phyloP scores from a whole-genome alignment of 805 yeast species.

The Saccharomycopsis fodiens region DNA sequence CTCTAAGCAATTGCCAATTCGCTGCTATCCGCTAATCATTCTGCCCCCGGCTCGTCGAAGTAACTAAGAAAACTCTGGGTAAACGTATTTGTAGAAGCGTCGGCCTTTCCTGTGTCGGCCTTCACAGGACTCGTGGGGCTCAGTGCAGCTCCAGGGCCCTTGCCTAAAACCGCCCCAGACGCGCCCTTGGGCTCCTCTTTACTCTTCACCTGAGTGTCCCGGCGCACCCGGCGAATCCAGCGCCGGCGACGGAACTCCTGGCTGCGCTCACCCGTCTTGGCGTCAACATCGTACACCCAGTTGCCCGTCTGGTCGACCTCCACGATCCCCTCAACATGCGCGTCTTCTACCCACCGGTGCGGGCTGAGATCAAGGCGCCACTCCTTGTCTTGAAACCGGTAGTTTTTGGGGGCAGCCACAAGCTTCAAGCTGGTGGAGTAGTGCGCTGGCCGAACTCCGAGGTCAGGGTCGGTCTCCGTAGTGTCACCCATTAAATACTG shows the following conservation, averaged over 20 bases:
- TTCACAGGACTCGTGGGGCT: too few species aligned
- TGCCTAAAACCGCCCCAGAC: too few species aligned
- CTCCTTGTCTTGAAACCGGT: constrained; percentile 26
- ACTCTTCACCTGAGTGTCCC: too few species aligned
- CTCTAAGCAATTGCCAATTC: too few species aligned
- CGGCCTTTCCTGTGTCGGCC: too few species aligned
- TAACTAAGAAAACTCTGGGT: too few species aligned
- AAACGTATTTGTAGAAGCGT: too few species aligned
- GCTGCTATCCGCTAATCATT: too few species aligned
- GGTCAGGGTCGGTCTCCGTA: not conserved
- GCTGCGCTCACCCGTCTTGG: constrained; percentile 26
- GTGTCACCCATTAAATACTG: constrained; percentile 4
- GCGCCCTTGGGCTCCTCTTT: too few species aligned
- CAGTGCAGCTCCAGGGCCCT: too few species aligned
- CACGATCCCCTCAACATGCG: constrained; percentile 43
- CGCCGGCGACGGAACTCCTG: constrained; percentile 51
- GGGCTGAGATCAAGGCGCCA: constrained; percentile 70
- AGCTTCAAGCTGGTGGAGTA: constrained; percentile 14
- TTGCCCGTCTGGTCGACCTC: constrained; percentile 66
- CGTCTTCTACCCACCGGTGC: constrained; percentile 50
- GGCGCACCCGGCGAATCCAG: constrained; percentile 44
- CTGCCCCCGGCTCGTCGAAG: too few species aligned
- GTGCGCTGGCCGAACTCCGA: constrained; percentile 9
- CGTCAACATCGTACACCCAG: constrained; percentile 68
- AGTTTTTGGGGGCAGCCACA: constrained; percentile 18